These are phyloP conservation scores for Tricholoma sp. DNA, from an alignment of 768 basidiomycete genomes.

Conservation along the genomic window DNA sequence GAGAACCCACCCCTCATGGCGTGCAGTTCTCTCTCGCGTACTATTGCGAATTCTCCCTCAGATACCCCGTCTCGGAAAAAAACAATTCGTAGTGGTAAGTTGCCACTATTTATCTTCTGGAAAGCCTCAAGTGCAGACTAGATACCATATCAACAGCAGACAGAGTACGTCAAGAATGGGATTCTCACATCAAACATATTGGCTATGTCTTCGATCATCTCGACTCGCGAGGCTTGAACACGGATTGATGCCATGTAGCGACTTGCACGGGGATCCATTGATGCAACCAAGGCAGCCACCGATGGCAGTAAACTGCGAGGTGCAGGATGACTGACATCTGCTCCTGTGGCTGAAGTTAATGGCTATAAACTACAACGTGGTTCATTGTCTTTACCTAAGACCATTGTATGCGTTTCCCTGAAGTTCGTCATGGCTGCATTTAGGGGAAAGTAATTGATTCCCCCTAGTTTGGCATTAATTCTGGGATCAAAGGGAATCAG, in stretches of 20 bases:
- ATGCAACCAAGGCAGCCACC: constrained; percentile 41
- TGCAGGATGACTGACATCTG: constrained; percentile 23
- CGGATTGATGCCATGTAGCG: constrained; percentile 52
- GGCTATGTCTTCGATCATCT: constrained; percentile 54
- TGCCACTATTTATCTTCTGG: neutral
- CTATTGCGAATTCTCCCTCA: constrained; percentile 25
- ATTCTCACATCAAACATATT: constrained; percentile 42
- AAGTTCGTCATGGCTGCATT: constrained; percentile 29
- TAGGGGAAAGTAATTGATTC: constrained; percentile 52
- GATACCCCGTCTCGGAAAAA: constrained; percentile 30
- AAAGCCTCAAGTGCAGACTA: constrained; percentile 14
- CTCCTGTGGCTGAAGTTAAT: constrained; percentile 16
- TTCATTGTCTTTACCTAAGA: constrained; percentile 38
- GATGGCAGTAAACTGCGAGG: constrained; percentile 21
- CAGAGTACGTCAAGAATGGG: neutral
- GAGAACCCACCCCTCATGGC: constrained; percentile 14
- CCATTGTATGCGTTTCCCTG: constrained; percentile 45
- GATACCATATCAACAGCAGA: neutral
- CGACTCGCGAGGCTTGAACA: constrained; percentile 45
- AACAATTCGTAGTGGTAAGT: constrained; percentile 15
- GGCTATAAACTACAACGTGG: neutral
- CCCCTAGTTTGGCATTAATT: constrained; percentile 63
- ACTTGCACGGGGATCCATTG: constrained; percentile 44
- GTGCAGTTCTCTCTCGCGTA: constrained; percentile 15
- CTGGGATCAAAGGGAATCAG: constrained; percentile 26